Evolutionary conservation across 495 filamentous ascomycete species (phyloP).

Genomic region (Tricharina praecox): DNA sequence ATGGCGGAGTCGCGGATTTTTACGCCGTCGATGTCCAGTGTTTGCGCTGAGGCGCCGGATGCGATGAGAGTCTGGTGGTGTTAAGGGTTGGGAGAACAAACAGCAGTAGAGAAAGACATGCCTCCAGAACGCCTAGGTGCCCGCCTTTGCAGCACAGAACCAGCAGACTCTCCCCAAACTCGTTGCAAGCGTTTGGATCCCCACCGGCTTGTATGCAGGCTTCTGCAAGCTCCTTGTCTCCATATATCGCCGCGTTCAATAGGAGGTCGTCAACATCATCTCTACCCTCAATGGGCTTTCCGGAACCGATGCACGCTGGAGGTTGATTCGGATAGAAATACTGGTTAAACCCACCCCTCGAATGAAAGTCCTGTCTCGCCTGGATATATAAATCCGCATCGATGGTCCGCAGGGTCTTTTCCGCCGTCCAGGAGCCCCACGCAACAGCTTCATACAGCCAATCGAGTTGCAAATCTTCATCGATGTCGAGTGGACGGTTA

Average conservation of each 20-base stretch:
- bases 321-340: neutral
- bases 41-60: neutral
- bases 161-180: neutral
- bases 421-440: neutral
- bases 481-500: neutral
- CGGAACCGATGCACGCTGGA: too few relatives aligned
- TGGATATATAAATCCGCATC: neutral
- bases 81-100: too few relatives aligned
- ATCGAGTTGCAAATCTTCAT: neutral
- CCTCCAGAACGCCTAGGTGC: neutral
- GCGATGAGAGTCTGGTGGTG: too few relatives aligned
- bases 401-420: neutral
- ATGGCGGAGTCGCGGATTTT: neutral
- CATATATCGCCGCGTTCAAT: too few relatives aligned
- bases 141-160: neutral
- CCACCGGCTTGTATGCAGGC: too few relatives aligned
- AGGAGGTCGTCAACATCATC: too few relatives aligned
- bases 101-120: neutral
- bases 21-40: neutral
- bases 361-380: neutral
- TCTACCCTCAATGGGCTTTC: too few relatives aligned
- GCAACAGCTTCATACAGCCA: neutral
- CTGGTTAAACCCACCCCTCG: neutral
- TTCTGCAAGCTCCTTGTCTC: too few relatives aligned
- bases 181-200: neutral